phyloP scores from a whole-genome alignment of 129 eudicot genomes.

The Flaveria sonorensis region DNA sequence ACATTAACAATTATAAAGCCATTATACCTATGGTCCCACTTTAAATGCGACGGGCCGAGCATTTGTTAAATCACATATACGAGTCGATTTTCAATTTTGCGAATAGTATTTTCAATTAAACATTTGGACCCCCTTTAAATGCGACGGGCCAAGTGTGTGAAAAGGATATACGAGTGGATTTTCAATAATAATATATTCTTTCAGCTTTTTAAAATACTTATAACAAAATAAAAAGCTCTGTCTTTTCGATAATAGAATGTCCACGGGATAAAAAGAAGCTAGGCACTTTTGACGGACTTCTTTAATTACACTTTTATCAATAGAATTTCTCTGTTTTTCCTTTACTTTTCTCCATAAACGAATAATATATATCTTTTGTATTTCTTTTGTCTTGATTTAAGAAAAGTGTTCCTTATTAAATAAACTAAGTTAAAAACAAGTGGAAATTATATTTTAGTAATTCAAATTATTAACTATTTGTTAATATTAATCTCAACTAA shows the following conservation, averaged over 20 bases:
- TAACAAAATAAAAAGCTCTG: conserved; percentile 2
- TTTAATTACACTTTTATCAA: neutral
- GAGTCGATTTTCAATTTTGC: too few species aligned
- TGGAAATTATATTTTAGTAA: too few species aligned
- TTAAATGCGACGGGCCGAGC: neutral
- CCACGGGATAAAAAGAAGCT: conserved; percentile 1
- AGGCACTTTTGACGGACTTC: neutral
- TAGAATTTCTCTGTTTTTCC: too few species aligned
- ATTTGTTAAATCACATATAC: neutral
- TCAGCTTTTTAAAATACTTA: neutral
- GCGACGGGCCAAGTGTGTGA: neutral
- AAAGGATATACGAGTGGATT: neutral
- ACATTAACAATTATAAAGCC: too few species aligned
- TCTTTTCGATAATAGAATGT: neutral
- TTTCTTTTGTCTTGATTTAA: too few species aligned
- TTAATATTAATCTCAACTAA: too few species aligned
- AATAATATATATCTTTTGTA: too few species aligned
- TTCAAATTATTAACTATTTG: too few species aligned
- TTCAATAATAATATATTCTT: neutral
- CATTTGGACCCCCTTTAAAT: neutral
- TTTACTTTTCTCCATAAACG: too few species aligned
- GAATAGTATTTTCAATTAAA: too few species aligned
- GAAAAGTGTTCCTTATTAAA: too few species aligned
- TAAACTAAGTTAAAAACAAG: too few species aligned
- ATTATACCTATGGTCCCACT: neutral